Base-by-base conservation (phyloP, 2,329 filamentous ascomycete species). In the Zelopaecilomyces penicillatus region DNA sequence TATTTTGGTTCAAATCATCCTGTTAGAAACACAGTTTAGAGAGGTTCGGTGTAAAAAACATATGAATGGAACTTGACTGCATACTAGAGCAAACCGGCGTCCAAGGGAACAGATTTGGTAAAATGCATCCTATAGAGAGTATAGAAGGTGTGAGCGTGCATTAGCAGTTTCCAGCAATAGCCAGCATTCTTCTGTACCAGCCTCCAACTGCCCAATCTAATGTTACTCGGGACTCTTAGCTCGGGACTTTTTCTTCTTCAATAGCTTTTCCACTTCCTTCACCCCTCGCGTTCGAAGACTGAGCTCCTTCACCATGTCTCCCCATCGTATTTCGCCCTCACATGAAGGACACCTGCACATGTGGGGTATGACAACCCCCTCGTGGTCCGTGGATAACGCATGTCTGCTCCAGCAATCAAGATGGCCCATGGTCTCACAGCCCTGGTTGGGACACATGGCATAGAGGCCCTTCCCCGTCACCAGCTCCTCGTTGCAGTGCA, bases 221-320 rank as follows among this genome's bases (percentile, higher is more conserved):
- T 19, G 19, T 19, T 19, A 19, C 19, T 19, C 19, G 19, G 19
- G 19, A 19, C 19, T 59, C 50, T 63, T 64, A 5, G 53, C 47
- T 34, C 50, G 46, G 33, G 62, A 58, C 54, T 65, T 67, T 59
- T 78, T 86, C 54, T 66, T 68, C 60, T 79, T 86, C 53, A 88
- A 71, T 28, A 95, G 56, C 52, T 80, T 80, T 35, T 81, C 75
- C 1, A 90, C 67, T 52, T 89, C 83, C 46, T 84, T 83, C 44
- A 74, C 64, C 1, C 84, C 89, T 27, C 87, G 75, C 32, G 78
- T 69, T 30, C 91, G 75, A 40, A 95, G 65, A 41, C 76, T 93
- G 54, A 95, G 65, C 59, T 95, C 90, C 58, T 82, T 90, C 68
- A 94, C 84, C 66, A 96, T 78, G 39, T 85, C 77, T 0, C 73